These are phyloP conservation scores for Verticillium nubilum DNA, from an alignment of 2,329 filamentous ascomycete genomes.

Conservation along the genomic window DNA sequence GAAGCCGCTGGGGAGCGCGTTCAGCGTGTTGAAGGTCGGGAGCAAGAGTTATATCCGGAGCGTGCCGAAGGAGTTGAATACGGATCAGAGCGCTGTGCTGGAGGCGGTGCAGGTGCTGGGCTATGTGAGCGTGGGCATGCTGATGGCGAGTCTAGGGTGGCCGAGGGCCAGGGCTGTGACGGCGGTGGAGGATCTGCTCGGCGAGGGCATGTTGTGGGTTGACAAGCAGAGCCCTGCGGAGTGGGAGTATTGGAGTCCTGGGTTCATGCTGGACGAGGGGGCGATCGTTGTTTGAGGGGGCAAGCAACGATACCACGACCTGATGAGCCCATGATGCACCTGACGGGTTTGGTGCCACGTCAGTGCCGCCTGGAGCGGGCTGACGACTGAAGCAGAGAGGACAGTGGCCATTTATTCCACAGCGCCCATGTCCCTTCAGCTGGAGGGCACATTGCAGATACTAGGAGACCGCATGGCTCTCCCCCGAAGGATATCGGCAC, in stretches of 20 bases:
- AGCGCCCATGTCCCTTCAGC: too few species aligned
- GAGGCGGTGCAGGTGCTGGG: constrained; percentile 88
- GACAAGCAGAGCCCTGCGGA: constrained; percentile 73
- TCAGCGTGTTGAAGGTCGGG: constrained; percentile 79
- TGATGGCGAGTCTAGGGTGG: constrained; percentile 83
- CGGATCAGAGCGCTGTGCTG: constrained; percentile 85
- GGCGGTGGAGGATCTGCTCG: constrained; percentile 82
- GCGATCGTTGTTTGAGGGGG: constrained; percentile 8
- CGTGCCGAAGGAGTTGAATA: constrained; percentile 91
- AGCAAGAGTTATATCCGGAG: constrained; percentile 83
- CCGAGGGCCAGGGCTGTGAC: constrained; percentile 78
- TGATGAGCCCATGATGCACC: background rate
- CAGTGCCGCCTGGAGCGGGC: background rate
- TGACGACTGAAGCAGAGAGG: too few species aligned
- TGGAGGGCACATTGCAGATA: too few species aligned
- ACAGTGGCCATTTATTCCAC: too few species aligned
- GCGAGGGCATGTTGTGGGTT: constrained; percentile 89
- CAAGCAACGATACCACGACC: constrained; percentile 3
- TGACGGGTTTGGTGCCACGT: background rate
- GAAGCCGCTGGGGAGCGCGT: constrained; percentile 80
- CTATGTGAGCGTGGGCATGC: constrained; percentile 84
- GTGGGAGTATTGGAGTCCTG: constrained; percentile 90
- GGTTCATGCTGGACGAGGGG: constrained; percentile 52
- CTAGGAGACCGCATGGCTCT: too few species aligned
- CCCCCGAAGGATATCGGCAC: too few species aligned